A percentile compares a stretch with the other conserved stretches of the same genome.
These are phyloP conservation scores for Gossypium bickii DNA, from an alignment of 345 rosid species.

Conservation along the genomic window DNA sequence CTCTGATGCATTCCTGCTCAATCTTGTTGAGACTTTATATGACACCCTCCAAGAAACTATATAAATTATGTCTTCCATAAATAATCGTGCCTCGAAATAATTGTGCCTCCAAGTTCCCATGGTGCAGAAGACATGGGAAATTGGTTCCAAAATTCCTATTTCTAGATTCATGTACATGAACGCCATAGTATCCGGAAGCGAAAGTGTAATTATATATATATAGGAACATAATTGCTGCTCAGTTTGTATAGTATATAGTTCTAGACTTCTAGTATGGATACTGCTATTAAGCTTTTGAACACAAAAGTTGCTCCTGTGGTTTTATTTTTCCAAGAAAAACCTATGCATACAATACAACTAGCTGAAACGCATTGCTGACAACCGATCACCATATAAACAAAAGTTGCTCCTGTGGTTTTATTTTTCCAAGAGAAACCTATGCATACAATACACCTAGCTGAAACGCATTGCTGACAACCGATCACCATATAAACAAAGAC, in stretches of 20 bases:
- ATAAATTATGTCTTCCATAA: not conserved
- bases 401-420: not conserved
- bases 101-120: not conserved
- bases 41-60: constrained; percentile 29
- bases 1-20: constrained; percentile 66
- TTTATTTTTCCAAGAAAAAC: no score
- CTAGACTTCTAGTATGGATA: not conserved
- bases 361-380: not conserved
- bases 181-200: not conserved
- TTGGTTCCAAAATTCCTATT: not conserved
- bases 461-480: not conserved
- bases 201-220: not conserved
- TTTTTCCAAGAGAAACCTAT: no score
- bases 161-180: not conserved
- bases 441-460: not conserved
- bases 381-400: not conserved
- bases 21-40: constrained; percentile 52
- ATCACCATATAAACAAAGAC: not conserved
- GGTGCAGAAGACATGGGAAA: constrained; percentile 1
- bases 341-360: not conserved
- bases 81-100: not conserved
- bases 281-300: not conserved
- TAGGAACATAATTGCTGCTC: not conserved
- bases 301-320: not conserved
- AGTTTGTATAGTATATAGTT: no score